These are phyloP conservation scores for Scheffersomyces titani DNA, from an alignment of 1,139 yeast genomes.

Conservation along the genomic window DNA sequence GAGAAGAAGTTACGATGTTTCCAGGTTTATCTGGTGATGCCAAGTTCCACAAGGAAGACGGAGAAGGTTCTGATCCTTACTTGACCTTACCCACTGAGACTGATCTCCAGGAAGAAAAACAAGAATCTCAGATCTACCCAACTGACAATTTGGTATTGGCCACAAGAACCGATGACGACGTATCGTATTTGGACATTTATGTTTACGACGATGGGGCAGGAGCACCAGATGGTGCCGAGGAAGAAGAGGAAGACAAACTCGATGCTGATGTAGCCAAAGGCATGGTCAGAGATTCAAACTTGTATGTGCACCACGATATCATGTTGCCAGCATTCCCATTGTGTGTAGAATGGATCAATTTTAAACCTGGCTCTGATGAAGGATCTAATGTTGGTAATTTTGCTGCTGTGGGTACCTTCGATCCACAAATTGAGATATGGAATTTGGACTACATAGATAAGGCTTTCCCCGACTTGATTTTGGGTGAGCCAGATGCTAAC, in stretches of 20 bases:
- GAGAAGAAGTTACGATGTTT: conserved; percentile 59
- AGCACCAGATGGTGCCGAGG: conserved; percentile 60
- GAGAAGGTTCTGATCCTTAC: conserved; percentile 60
- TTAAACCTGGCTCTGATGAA: conserved; percentile 53
- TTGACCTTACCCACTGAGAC: conserved; percentile 70
- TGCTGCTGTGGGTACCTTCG: conserved; percentile 96
- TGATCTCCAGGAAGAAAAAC: conserved; percentile 69
- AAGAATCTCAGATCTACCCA: conserved; percentile 84
- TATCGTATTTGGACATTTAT: conserved; percentile 88
- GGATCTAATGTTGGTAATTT: conserved; percentile 69
- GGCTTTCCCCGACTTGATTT: conserved; percentile 90
- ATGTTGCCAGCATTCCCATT: conserved; percentile 97
- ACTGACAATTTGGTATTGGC: conserved; percentile 89
- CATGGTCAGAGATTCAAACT: conserved; percentile 65
- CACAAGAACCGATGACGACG: conserved; percentile 94
- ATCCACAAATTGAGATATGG: conserved; percentile 97
- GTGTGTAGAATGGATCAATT: conserved; percentile 94
- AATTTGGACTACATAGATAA: conserved; percentile 89
- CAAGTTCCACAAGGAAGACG: conserved; percentile 56
- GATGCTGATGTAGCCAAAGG: conserved; percentile 72
- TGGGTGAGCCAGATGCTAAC: conserved; percentile 72
- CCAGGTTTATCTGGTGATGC: conserved; percentile 68
- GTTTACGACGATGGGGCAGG: conserved; percentile 95
- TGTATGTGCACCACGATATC: conserved; percentile 94
- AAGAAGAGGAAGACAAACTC: conserved; percentile 60